Evolutionary conservation across 2,329 filamentous ascomycete genomes (phyloP), one percentile per base, ranked within the genome.

Genomic region (Beauveria asiatica): DNA sequence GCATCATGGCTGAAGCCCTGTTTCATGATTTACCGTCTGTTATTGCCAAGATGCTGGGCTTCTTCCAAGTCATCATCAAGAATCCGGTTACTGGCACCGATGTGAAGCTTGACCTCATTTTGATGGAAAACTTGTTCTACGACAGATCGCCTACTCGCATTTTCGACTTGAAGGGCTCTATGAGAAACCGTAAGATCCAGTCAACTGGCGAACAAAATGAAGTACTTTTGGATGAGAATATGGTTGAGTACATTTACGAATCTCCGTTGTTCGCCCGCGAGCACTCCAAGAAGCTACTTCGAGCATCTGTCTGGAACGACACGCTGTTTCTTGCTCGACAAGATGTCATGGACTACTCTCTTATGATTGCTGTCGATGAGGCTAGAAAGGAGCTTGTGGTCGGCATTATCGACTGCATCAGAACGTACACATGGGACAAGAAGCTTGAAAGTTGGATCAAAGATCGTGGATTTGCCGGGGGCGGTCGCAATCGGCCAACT

Each of bases 371-470:
- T 0, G 95, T 99, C 49, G 93, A 99, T 68, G 94, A 97, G 71
- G 81, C 82, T 42, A 84, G 86, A 64, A 92, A 93, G 68, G 93
- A 99, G 74, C 83, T 99, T 16, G 91, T 97, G 16, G 92, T 99
- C 2, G 94, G 94, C 5, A 97, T 99, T 68, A 97, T 99, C 65
- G 93, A 99, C 72, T 97, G 94, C 72, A 97, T 99, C 66, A 86
- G 94, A 59, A 99, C 94, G 0, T 99, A 97, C 71, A 99, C 94
- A 0, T 99, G 94, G 92, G 94, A 99, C 78, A 99, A 99, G 80
- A 97, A 97, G 72, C 83, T 99, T n/a, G 94, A 99, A 76, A 94
- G 88, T 59, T 99, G 94, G 94, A 97, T 99, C 81, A 99, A 99
- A 74, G 92, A 97, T 70, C 88, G 93, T 44, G 94, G 90, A 0